These are phyloP conservation scores for Pestalotiopsis sp. DNA, from an alignment of 2,329 filamentous ascomycete species.

Conservation along the genomic window DNA sequence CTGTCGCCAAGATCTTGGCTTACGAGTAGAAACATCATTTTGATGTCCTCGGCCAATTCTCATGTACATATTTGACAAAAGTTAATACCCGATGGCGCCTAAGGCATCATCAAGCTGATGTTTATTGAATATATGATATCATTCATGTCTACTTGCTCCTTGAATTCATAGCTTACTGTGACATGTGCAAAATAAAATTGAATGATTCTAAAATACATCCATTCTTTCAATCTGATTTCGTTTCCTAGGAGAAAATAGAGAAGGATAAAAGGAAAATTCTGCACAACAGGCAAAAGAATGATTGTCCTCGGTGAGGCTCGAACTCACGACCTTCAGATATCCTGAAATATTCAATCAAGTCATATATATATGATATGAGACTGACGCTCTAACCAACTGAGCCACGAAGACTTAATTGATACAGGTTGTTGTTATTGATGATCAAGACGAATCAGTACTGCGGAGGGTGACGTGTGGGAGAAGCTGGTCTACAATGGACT, in stretches of 20 bases:
- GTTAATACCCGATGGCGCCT: background rate
- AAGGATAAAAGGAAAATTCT: too few species aligned
- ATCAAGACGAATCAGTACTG: too few species aligned
- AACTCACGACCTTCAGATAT: conserved; percentile 12
- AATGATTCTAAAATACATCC: too few species aligned
- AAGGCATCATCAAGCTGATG: background rate
- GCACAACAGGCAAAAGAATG: too few species aligned
- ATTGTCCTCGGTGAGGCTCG: conserved; percentile 10
- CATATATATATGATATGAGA: conserved; percentile 34
- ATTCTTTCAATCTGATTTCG: too few species aligned
- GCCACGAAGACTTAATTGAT: conserved; percentile 36
- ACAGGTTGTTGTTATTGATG: too few species aligned
- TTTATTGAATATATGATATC: background rate
- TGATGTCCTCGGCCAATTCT: background rate
- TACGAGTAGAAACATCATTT: background rate
- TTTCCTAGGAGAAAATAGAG: too few species aligned
- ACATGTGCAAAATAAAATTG: too few species aligned
- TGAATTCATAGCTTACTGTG: too few species aligned
- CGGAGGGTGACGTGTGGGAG: too few species aligned
- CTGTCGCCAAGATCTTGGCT: conserved; percentile 6
- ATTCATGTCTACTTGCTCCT: background rate
- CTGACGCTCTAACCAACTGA: conserved; percentile 47
- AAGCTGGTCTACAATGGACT: too few species aligned
- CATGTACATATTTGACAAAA: background rate
- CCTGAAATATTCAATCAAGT: conserved; percentile 2